Evolutionary conservation across 768 basidiomycete genomes (phyloP), one percentile per base, ranked within the genome.

Genomic region (Sarcodon sp.): DNA sequence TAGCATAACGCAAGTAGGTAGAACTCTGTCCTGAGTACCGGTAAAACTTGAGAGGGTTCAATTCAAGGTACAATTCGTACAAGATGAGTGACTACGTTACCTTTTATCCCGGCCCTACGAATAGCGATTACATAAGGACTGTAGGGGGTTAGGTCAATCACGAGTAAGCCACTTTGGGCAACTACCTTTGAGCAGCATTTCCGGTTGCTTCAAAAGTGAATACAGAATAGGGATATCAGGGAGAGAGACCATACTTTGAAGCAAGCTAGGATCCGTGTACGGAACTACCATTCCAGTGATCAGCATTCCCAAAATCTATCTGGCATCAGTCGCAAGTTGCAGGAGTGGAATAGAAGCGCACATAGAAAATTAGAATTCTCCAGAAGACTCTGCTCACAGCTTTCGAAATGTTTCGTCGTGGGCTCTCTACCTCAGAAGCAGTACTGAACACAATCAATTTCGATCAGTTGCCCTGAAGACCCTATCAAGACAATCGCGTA

Each of bases 111-210:
- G 0, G 84, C 81, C 36, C 73, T 70, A 41, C 65, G 72, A 54
- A 91, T 79, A 15, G 87, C 88, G 53, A 91, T 82, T 47, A 91
- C 88, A 63, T 87, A 93, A 3, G 89, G 89, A 13, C 39, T 41
- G 39, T 16, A 27, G 13, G 11, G 2, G 13, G 13, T 9, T 9
- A 16, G 6, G 39, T 16, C 7, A 7, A 38, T 13, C 39, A 13
- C 15, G 16, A 41, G 3, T 13, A 41, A 41, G 27, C 16, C 39
- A 8, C 8, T 9, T 7, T 9, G 6, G 39, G n/a, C 7, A 41
- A 16, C 4, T 13, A 41, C 3, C 86, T 88, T 46, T 80, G 61
- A 0, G 81, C 77, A n/a, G 87, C 87, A 41, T 75, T 85, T 45
- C 77, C 76, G 27, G 69, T 58, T 64, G 66, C 51, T 48, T 27